Percentiles rank a stretch among this genome's conserved stretches.
Conservation (phyloP, 1,284 basidiomycete species). For the Kwoniella shivajii region DNA sequence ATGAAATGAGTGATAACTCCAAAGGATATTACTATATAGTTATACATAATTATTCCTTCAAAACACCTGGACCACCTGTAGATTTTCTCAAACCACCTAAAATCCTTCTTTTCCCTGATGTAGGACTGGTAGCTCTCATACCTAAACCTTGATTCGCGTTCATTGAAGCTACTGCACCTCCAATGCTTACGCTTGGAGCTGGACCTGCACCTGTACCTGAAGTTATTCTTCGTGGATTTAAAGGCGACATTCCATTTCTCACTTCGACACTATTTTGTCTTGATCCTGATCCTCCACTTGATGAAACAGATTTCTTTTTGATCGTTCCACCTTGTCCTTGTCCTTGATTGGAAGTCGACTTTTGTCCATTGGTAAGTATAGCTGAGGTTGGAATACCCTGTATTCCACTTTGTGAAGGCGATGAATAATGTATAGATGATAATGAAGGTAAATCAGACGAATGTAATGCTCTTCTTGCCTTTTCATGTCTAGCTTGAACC, state of each 20-base stretch:
- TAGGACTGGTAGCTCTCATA: conserved; percentile 41
- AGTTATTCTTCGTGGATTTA: conserved; percentile 44
- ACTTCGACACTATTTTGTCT: conserved; percentile 14
- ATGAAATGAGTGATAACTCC: no score
- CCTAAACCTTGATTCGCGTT: conserved; percentile 34
- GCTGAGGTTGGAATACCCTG: conserved; percentile 12
- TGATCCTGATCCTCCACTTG: conserved; percentile 1
- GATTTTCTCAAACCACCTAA: conserved; percentile 33
- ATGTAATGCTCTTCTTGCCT: conserved; percentile 65
- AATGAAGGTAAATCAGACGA: conserved; percentile 33
- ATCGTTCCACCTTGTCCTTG: conserved; percentile 14
- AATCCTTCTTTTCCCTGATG: conserved; percentile 31
- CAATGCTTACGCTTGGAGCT: conserved; percentile 29
- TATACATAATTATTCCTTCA: no score
- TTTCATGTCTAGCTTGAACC: conserved; percentile 83
- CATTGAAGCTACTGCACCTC: conserved; percentile 52
- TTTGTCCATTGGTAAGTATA: conserved; percentile 9
- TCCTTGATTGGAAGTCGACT: conserved; percentile 3
- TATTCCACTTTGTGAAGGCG: conserved; percentile 40
- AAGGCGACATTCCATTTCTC: conserved; percentile 42
- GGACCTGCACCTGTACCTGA: conserved; percentile 18
- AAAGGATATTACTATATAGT: no score
- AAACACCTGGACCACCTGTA: conserved; percentile 4
- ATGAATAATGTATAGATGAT: conserved; percentile 42
- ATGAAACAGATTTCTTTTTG: conserved; percentile 25